Evolutionary conservation across 192 early-diverging fungal genomes (phyloP).

Genomic region (Cetraspora pellucida): DNA sequence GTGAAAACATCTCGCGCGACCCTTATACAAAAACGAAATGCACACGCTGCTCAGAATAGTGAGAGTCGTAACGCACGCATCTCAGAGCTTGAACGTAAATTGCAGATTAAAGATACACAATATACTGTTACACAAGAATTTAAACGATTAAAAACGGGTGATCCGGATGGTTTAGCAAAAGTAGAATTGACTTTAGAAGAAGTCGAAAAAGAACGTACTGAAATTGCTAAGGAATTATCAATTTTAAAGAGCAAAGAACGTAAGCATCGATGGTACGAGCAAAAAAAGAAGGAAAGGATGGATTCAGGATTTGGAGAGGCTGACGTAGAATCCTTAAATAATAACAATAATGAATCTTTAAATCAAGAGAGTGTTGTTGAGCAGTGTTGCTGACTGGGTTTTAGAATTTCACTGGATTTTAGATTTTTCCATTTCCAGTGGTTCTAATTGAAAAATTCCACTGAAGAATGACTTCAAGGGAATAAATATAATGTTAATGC

Average conservation of each 20-base stretch:
- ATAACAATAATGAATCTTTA: background rate
- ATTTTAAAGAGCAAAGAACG: constrained; percentile 55
- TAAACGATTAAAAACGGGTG: constrained; percentile 33
- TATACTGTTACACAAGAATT: constrained; percentile 38
- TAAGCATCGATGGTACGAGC: constrained; percentile 65
- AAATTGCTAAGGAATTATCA: constrained; percentile 40
- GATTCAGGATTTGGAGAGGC: constrained; percentile 34
- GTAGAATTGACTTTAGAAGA: constrained; percentile 32
- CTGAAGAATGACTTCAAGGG: too few relatives aligned
- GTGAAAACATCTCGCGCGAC: constrained; percentile 35
- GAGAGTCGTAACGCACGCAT: constrained; percentile 42
- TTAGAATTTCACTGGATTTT: too few relatives aligned
- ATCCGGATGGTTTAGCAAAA: constrained; percentile 34
- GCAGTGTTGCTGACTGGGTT: too few relatives aligned
- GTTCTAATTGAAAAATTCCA: too few relatives aligned
- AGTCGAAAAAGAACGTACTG: constrained; percentile 37
- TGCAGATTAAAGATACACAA: constrained; percentile 40
- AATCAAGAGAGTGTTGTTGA: too few relatives aligned
- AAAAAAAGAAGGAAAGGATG: constrained; percentile 43
- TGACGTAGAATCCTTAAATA: constrained; percentile 9
- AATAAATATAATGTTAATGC: too few relatives aligned
- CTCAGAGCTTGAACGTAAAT: constrained; percentile 38
- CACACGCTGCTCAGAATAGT: constrained; percentile 46
- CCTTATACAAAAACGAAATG: constrained; percentile 45
- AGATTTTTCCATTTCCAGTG: too few relatives aligned